Percentiles rank a stretch among this genome's conserved stretches.
These are phyloP conservation scores for Colletotrichum graminicola DNA, from an alignment of 2,329 filamentous ascomycete species.

Conservation along the genomic window DNA sequence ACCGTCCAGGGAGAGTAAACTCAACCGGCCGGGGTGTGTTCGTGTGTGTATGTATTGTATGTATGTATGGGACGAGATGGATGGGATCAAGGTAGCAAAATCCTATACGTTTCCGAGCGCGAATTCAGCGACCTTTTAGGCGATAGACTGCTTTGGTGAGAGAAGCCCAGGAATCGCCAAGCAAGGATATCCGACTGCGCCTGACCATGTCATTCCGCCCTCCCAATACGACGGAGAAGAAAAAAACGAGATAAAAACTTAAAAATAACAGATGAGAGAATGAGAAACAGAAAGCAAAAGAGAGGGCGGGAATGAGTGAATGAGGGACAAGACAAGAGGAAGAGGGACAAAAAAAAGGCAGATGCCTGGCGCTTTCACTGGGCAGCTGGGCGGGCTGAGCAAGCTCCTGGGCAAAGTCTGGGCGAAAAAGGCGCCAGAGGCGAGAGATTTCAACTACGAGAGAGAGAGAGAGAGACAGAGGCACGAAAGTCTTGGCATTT, in stretches of 20 bases:
- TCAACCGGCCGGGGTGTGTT: neutral
- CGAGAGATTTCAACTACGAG: neutral
- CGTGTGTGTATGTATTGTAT: neutral
- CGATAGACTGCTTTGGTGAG: constrained; percentile 1
- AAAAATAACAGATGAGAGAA: neutral
- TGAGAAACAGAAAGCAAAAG: neutral
- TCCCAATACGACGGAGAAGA: constrained; percentile 28
- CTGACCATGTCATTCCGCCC: constrained; percentile 17
- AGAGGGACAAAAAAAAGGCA: neutral
- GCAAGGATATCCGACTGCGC: constrained; percentile 27
- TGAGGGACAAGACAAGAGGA: neutral
- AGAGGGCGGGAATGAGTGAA: neutral
- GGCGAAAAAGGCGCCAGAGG: neutral
- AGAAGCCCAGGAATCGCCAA: constrained; percentile 35
- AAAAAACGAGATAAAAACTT: neutral
- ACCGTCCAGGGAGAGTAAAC: neutral
- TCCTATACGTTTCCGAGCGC: constrained; percentile 1
- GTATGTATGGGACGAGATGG: too few relatives aligned
- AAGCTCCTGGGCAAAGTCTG: constrained; percentile 10
- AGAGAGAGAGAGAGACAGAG: neutral
- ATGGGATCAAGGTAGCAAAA: neutral
- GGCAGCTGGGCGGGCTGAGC: constrained; percentile 7
- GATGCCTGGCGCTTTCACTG: neutral
- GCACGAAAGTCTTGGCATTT: neutral
- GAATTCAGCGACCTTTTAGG: constrained; percentile 18